These are phyloP conservation scores for Zopfochytrium polystomum DNA, from an alignment of 371 early-diverging fungal genomes.

Conservation along the genomic window DNA sequence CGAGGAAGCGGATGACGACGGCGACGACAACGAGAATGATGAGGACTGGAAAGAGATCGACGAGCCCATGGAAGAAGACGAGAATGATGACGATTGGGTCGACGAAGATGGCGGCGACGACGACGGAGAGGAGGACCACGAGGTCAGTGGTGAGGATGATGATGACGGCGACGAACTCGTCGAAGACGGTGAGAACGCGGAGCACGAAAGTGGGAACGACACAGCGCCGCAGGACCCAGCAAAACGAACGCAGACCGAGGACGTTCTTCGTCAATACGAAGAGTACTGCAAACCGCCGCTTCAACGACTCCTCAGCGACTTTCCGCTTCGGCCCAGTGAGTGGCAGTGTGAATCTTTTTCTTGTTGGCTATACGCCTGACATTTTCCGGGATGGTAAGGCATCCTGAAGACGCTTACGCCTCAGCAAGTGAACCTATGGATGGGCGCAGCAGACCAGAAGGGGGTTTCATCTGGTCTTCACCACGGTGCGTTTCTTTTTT, in stretches of 20 bases:
- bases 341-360: background rate
- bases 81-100: background rate
- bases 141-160: constrained; percentile 3
- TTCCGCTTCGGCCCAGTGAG: constrained; percentile 16
- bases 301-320: constrained; percentile 8
- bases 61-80: constrained; percentile 11
- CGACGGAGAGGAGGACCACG: constrained; percentile 10
- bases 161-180: constrained; percentile 3
- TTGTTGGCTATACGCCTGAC: background rate
- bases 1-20: too few species aligned
- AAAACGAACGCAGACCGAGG: background rate
- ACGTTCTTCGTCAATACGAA: constrained; percentile 2
- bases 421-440: constrained; percentile 48
- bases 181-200: constrained; percentile 2
- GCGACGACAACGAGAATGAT: constrained; percentile 11
- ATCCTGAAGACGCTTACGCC: constrained; percentile 29
- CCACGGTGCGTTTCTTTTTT: constrained; percentile 27
- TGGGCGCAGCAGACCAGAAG: constrained; percentile 28
- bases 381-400: too few species aligned
- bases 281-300: constrained; percentile 32
- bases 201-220: background rate
- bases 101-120: constrained; percentile 9
- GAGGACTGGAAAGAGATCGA: constrained; percentile 14
- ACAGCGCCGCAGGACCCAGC: background rate
- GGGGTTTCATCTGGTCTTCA: constrained; percentile 49